phyloP scores from a whole-genome alignment of 75 land plant species.

The Azolla pinnata region DNA sequence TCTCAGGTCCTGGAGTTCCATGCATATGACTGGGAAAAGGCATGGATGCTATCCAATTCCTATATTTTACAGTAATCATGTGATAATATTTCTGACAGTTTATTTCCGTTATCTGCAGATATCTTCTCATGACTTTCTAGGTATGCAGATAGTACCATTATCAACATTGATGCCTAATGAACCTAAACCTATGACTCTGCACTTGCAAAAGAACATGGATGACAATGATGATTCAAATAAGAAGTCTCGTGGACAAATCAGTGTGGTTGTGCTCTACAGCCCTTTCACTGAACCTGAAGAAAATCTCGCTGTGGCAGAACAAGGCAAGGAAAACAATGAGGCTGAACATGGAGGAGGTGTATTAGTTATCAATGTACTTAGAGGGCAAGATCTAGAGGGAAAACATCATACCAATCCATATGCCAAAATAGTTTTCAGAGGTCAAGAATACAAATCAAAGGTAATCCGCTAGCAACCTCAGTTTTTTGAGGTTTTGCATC shows the following conservation, averaged over 20 bases:
- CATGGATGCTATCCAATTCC: slow-evolving; percentile 13
- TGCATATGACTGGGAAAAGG: slow-evolving; percentile 98
- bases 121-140: slow-evolving; percentile 70
- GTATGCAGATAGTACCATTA: slow-evolving; percentile 75
- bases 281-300: slow-evolving; percentile 83
- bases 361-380: slow-evolving; percentile 50
- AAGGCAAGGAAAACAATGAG: slow-evolving; percentile 10
- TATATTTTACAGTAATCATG: background rate
- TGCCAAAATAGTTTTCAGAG: slow-evolving; percentile 55
- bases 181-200: slow-evolving; percentile 41
- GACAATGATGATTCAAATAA: slow-evolving; percentile 55
- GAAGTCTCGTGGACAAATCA: slow-evolving; percentile 55
- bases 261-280: slow-evolving; percentile 53
- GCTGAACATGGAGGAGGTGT: slow-evolving; percentile 44
- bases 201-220: slow-evolving; percentile 56
- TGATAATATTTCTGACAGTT: background rate
- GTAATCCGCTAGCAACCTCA: slow-evolving; percentile 20
- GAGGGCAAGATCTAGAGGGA: slow-evolving; percentile 81
- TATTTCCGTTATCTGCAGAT: slow-evolving; percentile 34
- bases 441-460: slow-evolving; percentile 71
- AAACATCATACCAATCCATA: slow-evolving; percentile 80
- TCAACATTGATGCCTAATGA: slow-evolving; percentile 42
- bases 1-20: slow-evolving; percentile 68
- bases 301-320: slow-evolving; percentile 18
- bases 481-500: background rate